Evolutionary conservation across 1,284 basidiomycete species (phyloP).

Genomic region (Kalmanozyma brasiliensis): DNA sequence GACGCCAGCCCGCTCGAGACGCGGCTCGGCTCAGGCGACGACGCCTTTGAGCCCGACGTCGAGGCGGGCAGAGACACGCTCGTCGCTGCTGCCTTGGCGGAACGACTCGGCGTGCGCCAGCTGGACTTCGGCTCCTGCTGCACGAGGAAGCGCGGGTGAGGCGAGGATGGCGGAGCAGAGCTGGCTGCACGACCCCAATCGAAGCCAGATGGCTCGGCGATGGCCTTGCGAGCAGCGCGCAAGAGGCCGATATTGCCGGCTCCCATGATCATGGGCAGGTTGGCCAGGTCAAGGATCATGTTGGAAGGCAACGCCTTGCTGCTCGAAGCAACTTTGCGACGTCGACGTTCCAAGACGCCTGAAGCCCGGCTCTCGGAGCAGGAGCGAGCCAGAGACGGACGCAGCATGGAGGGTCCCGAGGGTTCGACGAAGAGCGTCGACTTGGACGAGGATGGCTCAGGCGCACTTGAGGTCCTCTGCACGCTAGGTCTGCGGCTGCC

Average conservation of each 20-base stretch:
- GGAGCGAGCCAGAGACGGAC: slow-evolving; percentile 31
- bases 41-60: slow-evolving; percentile 19
- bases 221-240: slow-evolving; percentile 42
- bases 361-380: slow-evolving; percentile 43
- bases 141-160: slow-evolving; percentile 10
- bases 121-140: slow-evolving; percentile 15
- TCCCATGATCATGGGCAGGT: slow-evolving; percentile 37
- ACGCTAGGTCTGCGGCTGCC: slow-evolving; percentile 41
- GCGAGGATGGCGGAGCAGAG: slow-evolving; percentile 22
- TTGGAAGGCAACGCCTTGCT: slow-evolving; percentile 16
- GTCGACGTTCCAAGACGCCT: slow-evolving; percentile 40
- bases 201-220: slow-evolving; percentile 36
- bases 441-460: slow-evolving; percentile 29
- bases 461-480: slow-evolving; percentile 39
- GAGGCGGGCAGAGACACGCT: slow-evolving; percentile 20
- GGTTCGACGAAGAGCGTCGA: slow-evolving; percentile 28
- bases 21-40: slow-evolving; percentile 15
- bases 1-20: slow-evolving; percentile 2
- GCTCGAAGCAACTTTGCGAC: slow-evolving; percentile 18
- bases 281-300: slow-evolving; percentile 40
- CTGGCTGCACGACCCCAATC: slow-evolving; percentile 36
- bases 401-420: slow-evolving; percentile 6
- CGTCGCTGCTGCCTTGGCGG: neutral
- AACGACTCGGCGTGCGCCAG: neutral
- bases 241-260: slow-evolving; percentile 38